Evolutionary conservation across 352 stramenopile species (phyloP).

Genomic region (Pelagophyceae sp.): DNA sequence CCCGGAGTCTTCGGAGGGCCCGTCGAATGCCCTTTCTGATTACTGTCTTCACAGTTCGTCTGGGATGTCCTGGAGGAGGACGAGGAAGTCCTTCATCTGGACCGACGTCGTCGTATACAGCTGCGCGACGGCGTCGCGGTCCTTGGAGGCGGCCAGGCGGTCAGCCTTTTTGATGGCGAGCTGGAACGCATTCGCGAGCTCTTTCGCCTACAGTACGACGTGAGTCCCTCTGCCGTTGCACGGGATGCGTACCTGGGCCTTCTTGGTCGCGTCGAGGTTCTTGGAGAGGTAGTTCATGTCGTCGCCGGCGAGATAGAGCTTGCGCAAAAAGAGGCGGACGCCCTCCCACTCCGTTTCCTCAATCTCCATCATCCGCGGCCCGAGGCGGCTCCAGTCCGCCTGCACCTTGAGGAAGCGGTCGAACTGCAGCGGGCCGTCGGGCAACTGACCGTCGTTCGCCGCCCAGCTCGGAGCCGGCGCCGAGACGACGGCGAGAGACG

Average conservation of each 20-base stretch:
- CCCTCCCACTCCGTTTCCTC: neutral
- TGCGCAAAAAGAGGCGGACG: conserved; percentile 6
- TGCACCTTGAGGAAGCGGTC: conserved; percentile 1
- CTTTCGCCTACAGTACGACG: neutral
- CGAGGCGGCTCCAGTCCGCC: neutral
- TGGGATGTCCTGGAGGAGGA: neutral
- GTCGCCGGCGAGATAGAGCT: neutral
- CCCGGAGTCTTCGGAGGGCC: too few species aligned
- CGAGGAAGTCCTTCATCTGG: neutral
- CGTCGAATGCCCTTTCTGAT: too few species aligned
- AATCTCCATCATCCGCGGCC: neutral
- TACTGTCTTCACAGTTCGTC: conserved; percentile 7
- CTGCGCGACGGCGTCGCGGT: neutral
- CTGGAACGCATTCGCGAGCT: neutral
- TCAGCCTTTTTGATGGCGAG: neutral
- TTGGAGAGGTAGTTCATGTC: neutral
- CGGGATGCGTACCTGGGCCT: neutral
- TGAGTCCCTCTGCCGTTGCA: neutral
- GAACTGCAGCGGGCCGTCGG: neutral
- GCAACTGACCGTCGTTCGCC: neutral
- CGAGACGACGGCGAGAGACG: neutral
- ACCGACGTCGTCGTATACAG: neutral
- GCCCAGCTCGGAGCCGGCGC: neutral
- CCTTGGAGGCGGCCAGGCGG: neutral
- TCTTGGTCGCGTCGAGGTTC: neutral